Evolutionary conservation across 441 rosid genomes (phyloP).

Genomic region (Populus tomentosa): DNA sequence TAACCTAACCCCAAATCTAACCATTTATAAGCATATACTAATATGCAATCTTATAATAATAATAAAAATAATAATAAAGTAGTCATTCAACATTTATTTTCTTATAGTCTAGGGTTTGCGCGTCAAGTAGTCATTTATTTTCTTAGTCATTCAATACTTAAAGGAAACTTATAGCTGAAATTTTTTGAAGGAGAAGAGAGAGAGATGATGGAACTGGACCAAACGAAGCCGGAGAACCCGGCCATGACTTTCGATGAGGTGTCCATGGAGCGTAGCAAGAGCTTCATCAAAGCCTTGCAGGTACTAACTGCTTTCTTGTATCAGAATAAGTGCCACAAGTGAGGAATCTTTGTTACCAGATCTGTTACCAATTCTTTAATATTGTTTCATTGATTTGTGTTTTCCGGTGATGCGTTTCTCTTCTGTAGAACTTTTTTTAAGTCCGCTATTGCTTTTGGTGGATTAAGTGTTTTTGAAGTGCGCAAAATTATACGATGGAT

Average conservation of each 20-base stretch:
- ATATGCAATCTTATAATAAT: background rate
- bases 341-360: conserved; percentile 10
- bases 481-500: too few species aligned
- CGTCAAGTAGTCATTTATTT: background rate
- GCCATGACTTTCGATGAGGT: conserved; percentile 90
- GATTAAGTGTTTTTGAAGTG: background rate
- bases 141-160: background rate
- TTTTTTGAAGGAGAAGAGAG: background rate
- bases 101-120: background rate
- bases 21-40: background rate
- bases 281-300: conserved; percentile 92
- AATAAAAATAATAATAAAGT: too few species aligned
- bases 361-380: conserved; percentile 17
- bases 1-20: conserved; percentile 35
- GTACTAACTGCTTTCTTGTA: conserved; percentile 22
- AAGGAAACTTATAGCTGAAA: background rate
- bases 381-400: conserved; percentile 8
- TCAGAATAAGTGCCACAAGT: background rate
- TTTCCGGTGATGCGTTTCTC: background rate
- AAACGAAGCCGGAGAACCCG: conserved; percentile 26
- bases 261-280: conserved; percentile 96
- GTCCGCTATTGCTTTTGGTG: background rate
- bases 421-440: background rate
- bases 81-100: background rate
- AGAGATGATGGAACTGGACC: conserved; percentile 29